These are phyloP conservation scores for Boletales sp. DNA, from an alignment of 768 basidiomycete species.

Conservation along the genomic window DNA sequence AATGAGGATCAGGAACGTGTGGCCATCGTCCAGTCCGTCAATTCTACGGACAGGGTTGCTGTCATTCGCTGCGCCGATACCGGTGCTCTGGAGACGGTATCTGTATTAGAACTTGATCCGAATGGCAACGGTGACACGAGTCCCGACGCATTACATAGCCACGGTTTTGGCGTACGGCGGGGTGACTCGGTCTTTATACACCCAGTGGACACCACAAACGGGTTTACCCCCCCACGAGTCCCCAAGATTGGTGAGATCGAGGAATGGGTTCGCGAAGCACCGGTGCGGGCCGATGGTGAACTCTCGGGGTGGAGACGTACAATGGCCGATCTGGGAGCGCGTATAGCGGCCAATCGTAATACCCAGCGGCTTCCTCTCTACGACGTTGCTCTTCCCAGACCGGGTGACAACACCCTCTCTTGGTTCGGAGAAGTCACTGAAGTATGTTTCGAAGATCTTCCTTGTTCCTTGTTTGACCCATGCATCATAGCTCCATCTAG, in stretches of 20 bases:
- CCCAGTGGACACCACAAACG: constrained; percentile 65
- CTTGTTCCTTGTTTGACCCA: constrained; percentile 4
- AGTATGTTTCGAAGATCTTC: constrained; percentile 37
- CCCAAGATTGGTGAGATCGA: constrained; percentile 86
- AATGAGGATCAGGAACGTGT: constrained; percentile 62
- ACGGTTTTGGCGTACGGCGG: constrained; percentile 74
- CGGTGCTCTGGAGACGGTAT: constrained; percentile 58
- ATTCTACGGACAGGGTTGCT: constrained; percentile 69
- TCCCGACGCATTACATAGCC: constrained; percentile 40
- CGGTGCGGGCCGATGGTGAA: constrained; percentile 45
- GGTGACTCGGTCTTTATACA: constrained; percentile 87
- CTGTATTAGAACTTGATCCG: constrained; percentile 85
- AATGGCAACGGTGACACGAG: constrained; percentile 63
- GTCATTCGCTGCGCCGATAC: constrained; percentile 56
- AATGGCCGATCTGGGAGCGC: constrained; percentile 61
- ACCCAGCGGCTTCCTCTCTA: constrained; percentile 37
- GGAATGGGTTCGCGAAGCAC: constrained; percentile 66
- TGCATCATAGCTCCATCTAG: constrained; percentile 55
- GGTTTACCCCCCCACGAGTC: constrained; percentile 62
- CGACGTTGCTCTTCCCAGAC: constrained; percentile 40
- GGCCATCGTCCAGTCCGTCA: constrained; percentile 77
- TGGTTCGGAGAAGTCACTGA: constrained; percentile 90
- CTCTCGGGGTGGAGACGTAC: constrained; percentile 69
- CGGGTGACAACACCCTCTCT: constrained; percentile 41
- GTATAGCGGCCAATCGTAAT: constrained; percentile 48